Base-by-base conservation (phyloP, 768 basidiomycete genomes). In the Rhodotorula graminis region DNA sequence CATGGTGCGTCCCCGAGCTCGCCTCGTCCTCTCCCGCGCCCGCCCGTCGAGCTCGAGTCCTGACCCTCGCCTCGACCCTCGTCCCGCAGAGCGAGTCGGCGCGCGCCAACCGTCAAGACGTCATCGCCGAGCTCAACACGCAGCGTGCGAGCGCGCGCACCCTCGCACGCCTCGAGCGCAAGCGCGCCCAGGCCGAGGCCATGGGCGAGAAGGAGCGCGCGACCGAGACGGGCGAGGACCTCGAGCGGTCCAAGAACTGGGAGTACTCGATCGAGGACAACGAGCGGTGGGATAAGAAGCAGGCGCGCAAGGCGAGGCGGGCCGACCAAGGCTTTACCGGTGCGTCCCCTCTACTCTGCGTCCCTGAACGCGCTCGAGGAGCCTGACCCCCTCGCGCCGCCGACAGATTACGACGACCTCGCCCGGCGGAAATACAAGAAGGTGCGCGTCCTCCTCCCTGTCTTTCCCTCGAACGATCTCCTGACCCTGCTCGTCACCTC, bases 251-350 rank as follows among this genome's bases (percentile, higher is more conserved):
- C 79, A 92, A 91, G 85, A 92, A 93, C 78, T 97, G 93, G 93
- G 91, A 92, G 77, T 93, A 90, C 84, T 90, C 90, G 40, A 88
- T 96, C 69, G 92, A 97, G 82, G 92, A 97, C 82, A 95, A 93
- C 79, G 93, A 98, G 72, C 85, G 88, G 68, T 99, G 96, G 96
- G 93, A 96, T 83, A 90, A 90, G 84, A 92, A 93, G 80, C 81
- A 86, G 76, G 88, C 88, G 37, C 83, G 89, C 78, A 97, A 93
- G 82, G 87, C 86, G 74, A 85, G 92, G 80, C 85, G 91, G 81
- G 91, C 88, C 16, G 91, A 95, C 81, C 92, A 88, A 75, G 88
- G 90, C 81, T 98, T 96, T 80, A 90, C 95, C 80, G 91, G 95
- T 93, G 69, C 61, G 90, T 84, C n/a, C 15, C 12, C 27, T 27